Base-by-base conservation (phyloP, 495 filamentous ascomycete genomes). In the Aspergillus avenaceus region DNA sequence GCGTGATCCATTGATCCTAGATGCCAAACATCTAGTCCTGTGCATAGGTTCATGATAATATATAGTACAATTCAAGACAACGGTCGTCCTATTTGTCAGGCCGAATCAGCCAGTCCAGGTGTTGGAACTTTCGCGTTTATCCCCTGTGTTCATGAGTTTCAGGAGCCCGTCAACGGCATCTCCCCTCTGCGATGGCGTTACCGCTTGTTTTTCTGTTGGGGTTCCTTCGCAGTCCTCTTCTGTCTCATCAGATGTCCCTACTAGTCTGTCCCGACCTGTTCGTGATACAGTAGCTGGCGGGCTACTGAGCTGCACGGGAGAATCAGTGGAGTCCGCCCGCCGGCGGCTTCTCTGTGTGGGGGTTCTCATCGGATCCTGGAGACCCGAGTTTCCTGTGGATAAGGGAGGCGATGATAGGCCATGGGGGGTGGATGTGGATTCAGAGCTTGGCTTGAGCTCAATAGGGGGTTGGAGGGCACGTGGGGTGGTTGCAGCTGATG, bases 81-180 rank as follows among this genome's bases (percentile, higher is more conserved):
- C n/a, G 6, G 34, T 38, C 34, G 21, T 38, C 34, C 21, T 18
- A 8, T 38, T 53, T 41, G 41, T 43, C 25, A 49, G 23, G 13
- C 31, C 36, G 41, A 13, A 43, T 52, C 51, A 64, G 28, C 54
- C 54, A 49, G 44, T 53, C 56, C 61, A 61, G 5, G 56, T 42
- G 22, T 61, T 59, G 5, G 50, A 41, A 9, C 34, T 58, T 21
- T 56, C 53, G 16, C 50, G 47, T 32, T 49, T 49, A 34, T 64
- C 61, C n/a, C 55, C 50, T 18, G 67, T 71, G 18, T 54, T 64
- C 69, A 71, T 74, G 5, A 74, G 56, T 47, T 72, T 74, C 23
- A 74, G 55, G 18, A 74, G 28, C 36, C 69, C 71, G 31, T 74
- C 69, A 3, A 72, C 69, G 21, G 71, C 71, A 44, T 74, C 71